Conservation (phyloP, 2,329 filamentous ascomycete species). For the Sordariomycetes sp. region DNA sequence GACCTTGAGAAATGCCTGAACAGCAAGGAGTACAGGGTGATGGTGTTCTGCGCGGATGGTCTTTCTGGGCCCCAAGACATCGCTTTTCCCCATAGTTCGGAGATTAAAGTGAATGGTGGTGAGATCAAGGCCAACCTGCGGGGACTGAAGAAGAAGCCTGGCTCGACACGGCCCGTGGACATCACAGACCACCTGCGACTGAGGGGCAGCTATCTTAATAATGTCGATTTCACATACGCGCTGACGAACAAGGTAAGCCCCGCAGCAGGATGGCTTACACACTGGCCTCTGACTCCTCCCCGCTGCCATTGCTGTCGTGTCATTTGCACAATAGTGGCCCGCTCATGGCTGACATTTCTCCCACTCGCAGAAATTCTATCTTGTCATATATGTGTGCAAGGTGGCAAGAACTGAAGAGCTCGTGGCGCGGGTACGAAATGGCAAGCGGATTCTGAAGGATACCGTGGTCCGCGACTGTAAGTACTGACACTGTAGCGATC, state of each 20-base stretch:
- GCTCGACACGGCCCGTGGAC: slow-evolving; percentile 87
- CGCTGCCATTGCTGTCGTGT: neutral
- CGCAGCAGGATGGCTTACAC: neutral
- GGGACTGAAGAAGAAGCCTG: slow-evolving; percentile 90
- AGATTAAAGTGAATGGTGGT: slow-evolving; percentile 79
- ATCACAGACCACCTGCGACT: slow-evolving; percentile 69
- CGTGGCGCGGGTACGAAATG: slow-evolving; percentile 52
- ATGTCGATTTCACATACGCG: slow-evolving; percentile 80
- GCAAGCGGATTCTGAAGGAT: slow-evolving; percentile 66
- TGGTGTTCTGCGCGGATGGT: slow-evolving; percentile 74
- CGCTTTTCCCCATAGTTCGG: slow-evolving; percentile 82
- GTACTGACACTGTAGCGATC: slow-evolving; percentile 16
- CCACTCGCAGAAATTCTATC: slow-evolving; percentile 52
- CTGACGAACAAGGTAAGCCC: slow-evolving; percentile 69
- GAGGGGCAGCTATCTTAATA: slow-evolving; percentile 62
- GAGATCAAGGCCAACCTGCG: slow-evolving; percentile 90
- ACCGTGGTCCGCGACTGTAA: slow-evolving; percentile 77
- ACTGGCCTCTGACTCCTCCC: neutral
- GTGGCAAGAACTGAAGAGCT: slow-evolving; percentile 62
- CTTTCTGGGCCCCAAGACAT: slow-evolving; percentile 60
- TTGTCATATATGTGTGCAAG: slow-evolving; percentile 67
- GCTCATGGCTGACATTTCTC: slow-evolving; percentile 9
- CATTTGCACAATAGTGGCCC: neutral
- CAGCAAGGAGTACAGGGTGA: slow-evolving; percentile 57
- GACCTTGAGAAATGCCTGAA: slow-evolving; percentile 42